These are phyloP conservation scores for Orbilia quercus DNA, from an alignment of 2,329 filamentous ascomycete species.

Conservation along the genomic window DNA sequence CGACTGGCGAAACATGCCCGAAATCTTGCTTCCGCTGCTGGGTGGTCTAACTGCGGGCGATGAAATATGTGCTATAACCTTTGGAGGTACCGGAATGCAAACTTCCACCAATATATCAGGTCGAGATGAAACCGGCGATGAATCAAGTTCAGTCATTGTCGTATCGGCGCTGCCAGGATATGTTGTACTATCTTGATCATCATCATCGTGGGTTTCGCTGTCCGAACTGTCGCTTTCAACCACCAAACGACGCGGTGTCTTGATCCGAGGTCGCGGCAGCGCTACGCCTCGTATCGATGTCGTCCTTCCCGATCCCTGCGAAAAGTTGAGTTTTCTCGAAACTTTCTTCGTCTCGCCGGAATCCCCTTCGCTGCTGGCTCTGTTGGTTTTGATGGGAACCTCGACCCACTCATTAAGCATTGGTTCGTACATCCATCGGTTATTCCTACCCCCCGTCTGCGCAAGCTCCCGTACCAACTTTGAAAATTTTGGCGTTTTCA, in stretches of 20 bases:
- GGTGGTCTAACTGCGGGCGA: not conserved
- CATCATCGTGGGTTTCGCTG: conserved; percentile 9
- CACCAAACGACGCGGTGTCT: not conserved
- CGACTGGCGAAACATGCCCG: conserved; percentile 25
- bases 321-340: conserved; percentile 44
- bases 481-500: conserved; percentile 54
- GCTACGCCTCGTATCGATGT: no score
- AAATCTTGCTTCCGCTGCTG: conserved; percentile 16
- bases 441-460: conserved; percentile 37
- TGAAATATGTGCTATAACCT: not conserved
- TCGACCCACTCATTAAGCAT: conserved; percentile 54
- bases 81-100: conserved; percentile 13
- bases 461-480: conserved; percentile 45
- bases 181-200: conserved; percentile 19
- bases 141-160: conserved; percentile 34
- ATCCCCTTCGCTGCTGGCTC: not conserved
- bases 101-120: conserved; percentile 32
- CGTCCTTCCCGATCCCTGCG: not conserved
- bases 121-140: not conserved
- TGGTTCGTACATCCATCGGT: conserved; percentile 50
- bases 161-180: conserved; percentile 46
- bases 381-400: conserved; percentile 19
- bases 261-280: not conserved
- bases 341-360: conserved; percentile 11
- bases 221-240: not conserved